These are phyloP conservation scores for Fusarium verrucosum DNA, from an alignment of 2,329 filamentous ascomycete genomes.

Conservation along the genomic window DNA sequence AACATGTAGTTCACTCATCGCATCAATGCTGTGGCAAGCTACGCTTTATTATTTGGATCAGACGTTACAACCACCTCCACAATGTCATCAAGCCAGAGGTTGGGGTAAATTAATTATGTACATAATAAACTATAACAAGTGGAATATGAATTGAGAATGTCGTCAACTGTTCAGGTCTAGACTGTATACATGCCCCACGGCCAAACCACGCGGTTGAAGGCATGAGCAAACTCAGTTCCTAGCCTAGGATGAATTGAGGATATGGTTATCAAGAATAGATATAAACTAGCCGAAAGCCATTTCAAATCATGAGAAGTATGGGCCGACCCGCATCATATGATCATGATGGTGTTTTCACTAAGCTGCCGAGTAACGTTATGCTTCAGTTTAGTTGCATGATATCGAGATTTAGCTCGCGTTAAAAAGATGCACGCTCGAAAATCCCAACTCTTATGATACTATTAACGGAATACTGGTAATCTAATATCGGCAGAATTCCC, in stretches of 20 bases:
- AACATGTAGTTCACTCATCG: neutral
- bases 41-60: neutral
- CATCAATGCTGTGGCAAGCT: neutral
- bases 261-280: slow-evolving; percentile 17
- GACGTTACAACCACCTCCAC: neutral
- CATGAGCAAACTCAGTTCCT: neutral
- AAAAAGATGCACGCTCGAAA: neutral
- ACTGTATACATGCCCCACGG: neutral
- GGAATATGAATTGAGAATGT: slow-evolving; percentile 18
- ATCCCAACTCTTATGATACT: neutral
- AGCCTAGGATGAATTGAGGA: slow-evolving; percentile 4
- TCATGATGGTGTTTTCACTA: slow-evolving; percentile 2
- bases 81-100: slow-evolving; percentile 19
- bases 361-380: slow-evolving; percentile 8
- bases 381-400: slow-evolving; percentile 14
- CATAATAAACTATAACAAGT: slow-evolving; percentile 28
- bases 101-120: slow-evolving; percentile 7
- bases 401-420: neutral
- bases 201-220: slow-evolving; percentile 19
- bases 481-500: neutral
- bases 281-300: slow-evolving; percentile 3
- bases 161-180: slow-evolving; percentile 6
- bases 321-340: slow-evolving; percentile 5
- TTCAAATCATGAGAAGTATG: slow-evolving; percentile 7
- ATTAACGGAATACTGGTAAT: neutral